These are phyloP conservation scores for Chalciporus pseudorubinellus DNA, from an alignment of 768 basidiomycete genomes.

Conservation along the genomic window DNA sequence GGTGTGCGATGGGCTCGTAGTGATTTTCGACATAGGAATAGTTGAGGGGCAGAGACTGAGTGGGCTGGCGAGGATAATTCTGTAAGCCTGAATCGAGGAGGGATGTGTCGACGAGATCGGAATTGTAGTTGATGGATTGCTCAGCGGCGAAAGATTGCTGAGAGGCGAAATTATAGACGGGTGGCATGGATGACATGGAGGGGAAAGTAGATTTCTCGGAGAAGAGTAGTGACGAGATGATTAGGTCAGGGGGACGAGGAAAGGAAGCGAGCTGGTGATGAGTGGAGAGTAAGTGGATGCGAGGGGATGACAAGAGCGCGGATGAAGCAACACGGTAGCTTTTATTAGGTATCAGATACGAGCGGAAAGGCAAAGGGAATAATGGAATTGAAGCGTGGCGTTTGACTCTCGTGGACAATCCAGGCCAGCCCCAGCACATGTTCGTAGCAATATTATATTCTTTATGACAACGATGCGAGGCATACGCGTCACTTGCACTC, in stretches of 20 bases:
- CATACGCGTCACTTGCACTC: background rate
- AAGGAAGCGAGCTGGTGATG: background rate
- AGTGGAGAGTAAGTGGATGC: background rate
- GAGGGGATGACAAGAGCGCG: background rate
- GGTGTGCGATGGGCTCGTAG: constrained; percentile 11
- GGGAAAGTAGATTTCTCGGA: no score
- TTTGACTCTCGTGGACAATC: background rate
- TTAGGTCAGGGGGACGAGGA: no score
- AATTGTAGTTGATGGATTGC: background rate
- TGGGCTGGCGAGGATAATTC: background rate
- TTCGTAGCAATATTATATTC: background rate
- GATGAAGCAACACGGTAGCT: background rate
- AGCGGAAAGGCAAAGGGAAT: background rate
- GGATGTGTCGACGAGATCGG: constrained; percentile 11
- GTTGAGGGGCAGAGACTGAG: constrained; percentile 1
- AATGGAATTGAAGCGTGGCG: background rate
- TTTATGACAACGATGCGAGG: background rate
- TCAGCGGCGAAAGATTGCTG: background rate
- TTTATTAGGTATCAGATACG: background rate
- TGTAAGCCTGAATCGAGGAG: background rate
- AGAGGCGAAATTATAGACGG: constrained; percentile 4
- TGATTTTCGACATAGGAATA: constrained; percentile 18
- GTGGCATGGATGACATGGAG: constrained; percentile 3
- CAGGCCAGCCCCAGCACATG: background rate
- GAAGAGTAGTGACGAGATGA: no score